Evolutionary conservation across 768 basidiomycete genomes (phyloP).

Genomic region (Termitomyces sp.): DNA sequence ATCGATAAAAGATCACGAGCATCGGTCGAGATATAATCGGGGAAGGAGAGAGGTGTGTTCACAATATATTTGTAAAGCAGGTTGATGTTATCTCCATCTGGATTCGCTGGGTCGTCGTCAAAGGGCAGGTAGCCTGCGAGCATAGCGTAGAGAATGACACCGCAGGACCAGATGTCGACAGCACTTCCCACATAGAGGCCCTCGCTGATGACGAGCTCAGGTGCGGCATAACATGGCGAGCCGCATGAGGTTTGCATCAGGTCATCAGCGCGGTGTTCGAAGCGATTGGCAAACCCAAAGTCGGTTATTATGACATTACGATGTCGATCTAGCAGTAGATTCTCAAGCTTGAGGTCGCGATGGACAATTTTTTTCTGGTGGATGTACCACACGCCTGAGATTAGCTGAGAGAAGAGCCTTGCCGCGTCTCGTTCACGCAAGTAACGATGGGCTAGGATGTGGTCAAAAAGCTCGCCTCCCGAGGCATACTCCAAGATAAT

Average conservation of each 20-base stretch:
- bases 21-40: constrained; percentile 85
- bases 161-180: constrained; percentile 97
- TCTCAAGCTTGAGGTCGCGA: constrained; percentile 98
- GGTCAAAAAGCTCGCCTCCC: constrained; percentile 97
- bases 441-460: constrained; percentile 96
- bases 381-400: constrained; percentile 98
- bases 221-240: constrained; percentile 96
- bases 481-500: constrained; percentile 99
- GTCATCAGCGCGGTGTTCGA: constrained; percentile 88
- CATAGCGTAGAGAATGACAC: constrained; percentile 96
- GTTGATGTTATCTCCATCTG: constrained; percentile 99
- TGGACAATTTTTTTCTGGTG: constrained; percentile 99
- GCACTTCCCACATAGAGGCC: constrained; percentile 96
- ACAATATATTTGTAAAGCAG: constrained; percentile 98
- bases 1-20: constrained; percentile 79
- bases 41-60: constrained; percentile 93
- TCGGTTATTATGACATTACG: constrained; percentile 99
- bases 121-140: constrained; percentile 97
- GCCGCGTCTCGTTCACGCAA: constrained; percentile 92
- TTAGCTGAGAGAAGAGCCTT: constrained; percentile 95
- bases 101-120: constrained; percentile 97
- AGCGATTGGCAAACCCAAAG: constrained; percentile 98
- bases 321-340: constrained; percentile 92
- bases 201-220: constrained; percentile 95
- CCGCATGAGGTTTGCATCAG: constrained; percentile 99